Conservation (phyloP, 1,284 basidiomycete genomes). For the Spongispora temasekensis region DNA sequence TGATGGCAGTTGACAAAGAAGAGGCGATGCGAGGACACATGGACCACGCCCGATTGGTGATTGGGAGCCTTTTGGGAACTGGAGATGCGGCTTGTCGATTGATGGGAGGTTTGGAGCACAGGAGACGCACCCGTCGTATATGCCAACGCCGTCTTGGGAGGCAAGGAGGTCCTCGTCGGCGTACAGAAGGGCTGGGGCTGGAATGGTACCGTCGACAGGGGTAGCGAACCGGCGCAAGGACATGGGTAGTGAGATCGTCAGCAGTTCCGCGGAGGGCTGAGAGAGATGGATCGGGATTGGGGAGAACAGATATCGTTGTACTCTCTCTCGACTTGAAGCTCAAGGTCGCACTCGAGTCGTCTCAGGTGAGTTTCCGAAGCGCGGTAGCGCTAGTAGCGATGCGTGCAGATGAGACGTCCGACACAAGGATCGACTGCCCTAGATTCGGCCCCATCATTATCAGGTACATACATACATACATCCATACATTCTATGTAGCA, state of each 20-base stretch:
- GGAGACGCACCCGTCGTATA: constrained; percentile 82
- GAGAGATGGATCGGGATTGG: too few species aligned
- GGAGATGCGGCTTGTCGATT: constrained; percentile 35
- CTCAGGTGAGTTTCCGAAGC: constrained; percentile 27
- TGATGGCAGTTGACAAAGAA: constrained; percentile 74
- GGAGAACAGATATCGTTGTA: not conserved
- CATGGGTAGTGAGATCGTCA: constrained; percentile 33
- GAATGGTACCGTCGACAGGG: constrained; percentile 70
- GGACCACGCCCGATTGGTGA: constrained; percentile 71
- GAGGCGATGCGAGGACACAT: constrained; percentile 84
- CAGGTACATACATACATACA: too few species aligned
- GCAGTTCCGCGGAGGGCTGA: constrained; percentile 6
- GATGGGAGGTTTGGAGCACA: constrained; percentile 22
- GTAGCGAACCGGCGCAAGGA: constrained; percentile 54
- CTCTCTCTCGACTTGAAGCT: constrained; percentile 3
- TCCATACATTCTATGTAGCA: too few species aligned
- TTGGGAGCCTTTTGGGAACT: constrained; percentile 80
- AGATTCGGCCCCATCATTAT: too few species aligned
- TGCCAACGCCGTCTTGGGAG: constrained; percentile 78
- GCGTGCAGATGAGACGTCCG: constrained; percentile 8
- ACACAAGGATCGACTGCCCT: not conserved
- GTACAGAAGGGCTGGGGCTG: constrained; percentile 71
- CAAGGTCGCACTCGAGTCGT: constrained; percentile 3
- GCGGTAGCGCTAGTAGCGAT: too few species aligned
- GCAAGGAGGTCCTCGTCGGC: constrained; percentile 75